Conservation (phyloP, 177 flowering plant species). For the Vitis hybrid region DNA sequence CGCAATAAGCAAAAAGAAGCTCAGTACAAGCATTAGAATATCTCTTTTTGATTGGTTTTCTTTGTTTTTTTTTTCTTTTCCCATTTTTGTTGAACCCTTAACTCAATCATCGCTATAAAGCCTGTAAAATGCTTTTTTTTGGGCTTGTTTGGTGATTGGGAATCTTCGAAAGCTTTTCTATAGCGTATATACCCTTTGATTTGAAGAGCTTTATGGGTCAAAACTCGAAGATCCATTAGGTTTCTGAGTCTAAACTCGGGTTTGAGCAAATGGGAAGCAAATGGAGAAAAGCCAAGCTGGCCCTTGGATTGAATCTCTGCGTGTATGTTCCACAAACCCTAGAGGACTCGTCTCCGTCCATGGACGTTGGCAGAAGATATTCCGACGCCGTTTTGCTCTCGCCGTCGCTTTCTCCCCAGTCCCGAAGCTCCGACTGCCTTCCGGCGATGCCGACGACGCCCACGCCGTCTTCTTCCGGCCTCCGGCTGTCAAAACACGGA, state of each 20-base stretch:
- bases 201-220: constrained; percentile 3
- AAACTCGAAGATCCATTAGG: not conserved
- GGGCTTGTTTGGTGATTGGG: too few species aligned
- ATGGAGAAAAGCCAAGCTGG: constrained; percentile 75
- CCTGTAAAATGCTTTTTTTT: too few species aligned
- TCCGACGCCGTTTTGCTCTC: constrained; percentile 39
- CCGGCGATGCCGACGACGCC: constrained; percentile 47
- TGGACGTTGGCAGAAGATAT: constrained; percentile 14
- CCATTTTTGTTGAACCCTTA: too few species aligned
- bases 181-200: not conserved
- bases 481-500: constrained; percentile 36
- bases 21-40: too few species aligned
- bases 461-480: constrained; percentile 57
- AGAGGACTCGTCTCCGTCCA: constrained; percentile 33
- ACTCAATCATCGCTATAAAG: too few species aligned
- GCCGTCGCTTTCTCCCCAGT: too few species aligned
- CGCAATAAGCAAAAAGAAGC: too few species aligned
- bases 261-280: constrained; percentile 44
- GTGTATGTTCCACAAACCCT: constrained; percentile 45
- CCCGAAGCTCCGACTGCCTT: constrained; percentile 17
- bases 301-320: constrained; percentile 57
- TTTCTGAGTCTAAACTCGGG: not conserved
- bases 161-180: too few species aligned
- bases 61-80: too few species aligned
- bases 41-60: too few species aligned